Evolutionary conservation across 768 basidiomycete species (phyloP).

Genomic region (Amanita molliuscula): DNA sequence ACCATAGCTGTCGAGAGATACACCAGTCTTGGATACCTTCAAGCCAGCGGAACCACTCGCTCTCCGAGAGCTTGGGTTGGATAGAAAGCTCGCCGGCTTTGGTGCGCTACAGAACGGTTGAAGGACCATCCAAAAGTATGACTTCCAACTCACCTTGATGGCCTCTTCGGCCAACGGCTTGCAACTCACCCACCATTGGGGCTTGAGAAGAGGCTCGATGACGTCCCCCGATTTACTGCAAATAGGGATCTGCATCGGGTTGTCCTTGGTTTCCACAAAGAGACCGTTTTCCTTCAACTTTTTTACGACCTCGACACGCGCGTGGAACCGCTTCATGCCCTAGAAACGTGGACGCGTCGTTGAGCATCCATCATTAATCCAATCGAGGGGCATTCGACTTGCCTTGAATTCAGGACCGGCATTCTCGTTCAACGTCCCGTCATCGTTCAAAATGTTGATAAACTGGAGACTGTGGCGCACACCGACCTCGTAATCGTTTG

Average conservation of each 20-base stretch:
- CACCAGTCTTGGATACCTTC: constrained; percentile 98
- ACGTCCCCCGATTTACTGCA: constrained; percentile 97
- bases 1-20: constrained; percentile 97
- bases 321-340: constrained; percentile 99
- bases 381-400: constrained; percentile 8
- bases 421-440: constrained; percentile 90
- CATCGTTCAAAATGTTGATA: constrained; percentile 92
- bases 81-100: constrained; percentile 80
- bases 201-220: constrained; percentile 91
- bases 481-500: constrained; percentile 94
- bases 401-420: constrained; percentile 74
- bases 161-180: constrained; percentile 86
- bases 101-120: constrained; percentile 51
- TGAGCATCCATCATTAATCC: neutral
- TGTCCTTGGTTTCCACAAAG: constrained; percentile 87
- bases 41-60: constrained; percentile 95
- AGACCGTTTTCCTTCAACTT: constrained; percentile 76
- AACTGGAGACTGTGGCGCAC: constrained; percentile 80
- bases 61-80: constrained; percentile 75
- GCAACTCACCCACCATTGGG: constrained; percentile 99
- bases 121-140: neutral
- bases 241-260: constrained; percentile 94
- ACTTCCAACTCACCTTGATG: constrained; percentile 47
- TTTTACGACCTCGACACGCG: constrained; percentile 73
- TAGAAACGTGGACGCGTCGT: constrained; percentile 14